Percentiles rank a stretch among this genome's conserved stretches.
phyloP scores from a whole-genome alignment of 148 eudicot genomes.

The Chenopodium suecicum region DNA sequence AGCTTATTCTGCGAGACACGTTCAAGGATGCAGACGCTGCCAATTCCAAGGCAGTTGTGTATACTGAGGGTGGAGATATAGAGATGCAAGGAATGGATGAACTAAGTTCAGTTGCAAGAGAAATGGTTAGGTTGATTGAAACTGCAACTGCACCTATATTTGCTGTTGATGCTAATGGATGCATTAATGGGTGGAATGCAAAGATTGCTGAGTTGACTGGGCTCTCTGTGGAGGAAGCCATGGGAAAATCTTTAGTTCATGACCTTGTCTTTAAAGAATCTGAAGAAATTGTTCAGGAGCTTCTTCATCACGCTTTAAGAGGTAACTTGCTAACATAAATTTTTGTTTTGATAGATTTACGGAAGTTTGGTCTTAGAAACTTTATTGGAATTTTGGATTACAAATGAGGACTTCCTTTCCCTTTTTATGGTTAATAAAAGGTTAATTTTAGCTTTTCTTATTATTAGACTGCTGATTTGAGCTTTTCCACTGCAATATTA shows the following conservation, averaged over 20 bases:
- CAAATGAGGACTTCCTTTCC: not conserved
- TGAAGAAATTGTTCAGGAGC: slow-evolving; percentile 54
- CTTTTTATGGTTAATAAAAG: not conserved
- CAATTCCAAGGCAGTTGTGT: slow-evolving; percentile 54
- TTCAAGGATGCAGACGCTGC: slow-evolving; percentile 48
- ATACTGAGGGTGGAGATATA: slow-evolving; percentile 39
- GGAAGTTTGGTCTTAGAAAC: not conserved
- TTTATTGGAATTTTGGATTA: not conserved
- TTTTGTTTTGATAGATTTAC: not conserved
- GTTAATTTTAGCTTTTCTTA: not conserved
- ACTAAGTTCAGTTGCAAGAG: slow-evolving; percentile 73
- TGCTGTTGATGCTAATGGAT: slow-evolving; percentile 75
- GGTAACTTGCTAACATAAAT: slow-evolving; percentile 42
- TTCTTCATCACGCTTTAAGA: slow-evolving; percentile 62
- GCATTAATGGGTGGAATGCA: slow-evolving; percentile 93
- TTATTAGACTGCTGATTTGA: not conserved
- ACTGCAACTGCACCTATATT: slow-evolving; percentile 95
- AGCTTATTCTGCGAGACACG: slow-evolving; percentile 80
- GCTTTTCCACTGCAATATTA: not conserved
- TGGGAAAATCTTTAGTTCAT: slow-evolving; percentile 81
- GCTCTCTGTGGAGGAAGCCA: slow-evolving; percentile 76
- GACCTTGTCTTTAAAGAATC: slow-evolving; percentile 78
- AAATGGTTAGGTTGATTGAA: slow-evolving; percentile 94
- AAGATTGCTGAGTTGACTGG: slow-evolving; percentile 88
- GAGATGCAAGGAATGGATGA: slow-evolving; percentile 68